Conservation (phyloP, 2,329 filamentous ascomycete species). For the Colletotrichum plurivorum region DNA sequence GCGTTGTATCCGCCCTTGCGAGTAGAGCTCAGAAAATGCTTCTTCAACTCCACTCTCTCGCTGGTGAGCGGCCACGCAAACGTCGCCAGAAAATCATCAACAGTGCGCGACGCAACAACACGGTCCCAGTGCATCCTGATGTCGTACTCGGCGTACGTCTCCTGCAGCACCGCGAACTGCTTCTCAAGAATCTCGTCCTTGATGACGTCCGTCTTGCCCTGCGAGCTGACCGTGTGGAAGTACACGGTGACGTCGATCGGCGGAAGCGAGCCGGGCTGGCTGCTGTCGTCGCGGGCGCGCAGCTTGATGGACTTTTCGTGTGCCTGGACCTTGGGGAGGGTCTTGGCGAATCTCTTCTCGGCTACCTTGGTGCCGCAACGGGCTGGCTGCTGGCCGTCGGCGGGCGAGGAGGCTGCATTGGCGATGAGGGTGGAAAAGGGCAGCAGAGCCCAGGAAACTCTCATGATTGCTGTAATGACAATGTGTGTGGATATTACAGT, state of each 20-base stretch:
- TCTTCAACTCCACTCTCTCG: conserved; percentile 1
- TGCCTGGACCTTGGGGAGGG: neutral
- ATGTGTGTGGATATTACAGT: too few relatives aligned
- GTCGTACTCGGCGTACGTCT: neutral
- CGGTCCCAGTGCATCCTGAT: neutral
- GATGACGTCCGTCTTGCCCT: neutral
- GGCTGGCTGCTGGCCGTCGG: neutral
- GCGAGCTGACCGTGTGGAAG: neutral
- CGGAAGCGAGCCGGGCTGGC: neutral
- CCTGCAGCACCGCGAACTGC: neutral
- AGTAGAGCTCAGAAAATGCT: neutral
- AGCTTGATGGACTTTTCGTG: neutral
- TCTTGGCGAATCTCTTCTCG: neutral
- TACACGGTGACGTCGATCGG: neutral
- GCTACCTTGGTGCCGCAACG: neutral
- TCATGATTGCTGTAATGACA: too few relatives aligned
- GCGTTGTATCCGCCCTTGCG: neutral
- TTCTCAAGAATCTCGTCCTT: neutral
- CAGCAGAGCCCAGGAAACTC: too few relatives aligned
- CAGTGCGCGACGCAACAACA: conserved; percentile 43
- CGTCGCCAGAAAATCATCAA: neutral
- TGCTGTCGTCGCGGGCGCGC: neutral
- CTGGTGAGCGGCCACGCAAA: neutral
- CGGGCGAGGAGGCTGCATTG: neutral
- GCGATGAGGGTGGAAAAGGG: neutral